Evolutionary conservation across 2,329 filamentous ascomycete genomes (phyloP).

Genomic region (Pleomassaria siparia): DNA sequence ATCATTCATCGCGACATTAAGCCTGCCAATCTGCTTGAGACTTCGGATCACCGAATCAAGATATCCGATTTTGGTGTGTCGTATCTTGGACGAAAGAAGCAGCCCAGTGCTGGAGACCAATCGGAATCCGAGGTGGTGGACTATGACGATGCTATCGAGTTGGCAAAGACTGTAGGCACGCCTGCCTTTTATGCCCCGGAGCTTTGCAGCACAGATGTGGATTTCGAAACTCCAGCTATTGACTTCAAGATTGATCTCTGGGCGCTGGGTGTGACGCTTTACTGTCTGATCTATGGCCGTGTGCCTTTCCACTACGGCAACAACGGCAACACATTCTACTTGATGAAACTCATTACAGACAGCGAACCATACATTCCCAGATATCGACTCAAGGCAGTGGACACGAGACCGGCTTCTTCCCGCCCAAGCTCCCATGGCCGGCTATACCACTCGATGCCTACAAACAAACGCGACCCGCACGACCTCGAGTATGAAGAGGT

Average conservation of each 20-base stretch:
- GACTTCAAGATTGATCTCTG: constrained; percentile 96
- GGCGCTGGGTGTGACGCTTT: constrained; percentile 94
- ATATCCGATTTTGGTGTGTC: constrained; percentile 99
- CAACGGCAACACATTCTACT: constrained; percentile 88
- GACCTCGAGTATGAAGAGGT: constrained; percentile 84
- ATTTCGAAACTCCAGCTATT: constrained; percentile 67
- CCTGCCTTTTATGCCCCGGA: constrained; percentile 98
- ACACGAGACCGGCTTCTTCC: constrained; percentile 49
- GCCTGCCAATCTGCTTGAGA: constrained; percentile 83
- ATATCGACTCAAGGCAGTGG: constrained; percentile 74
- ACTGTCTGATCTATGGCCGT: constrained; percentile 90
- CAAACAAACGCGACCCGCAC: constrained; percentile 73
- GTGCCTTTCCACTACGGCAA: constrained; percentile 90
- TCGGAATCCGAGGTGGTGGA: constrained; percentile 83
- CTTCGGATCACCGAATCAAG: constrained; percentile 82
- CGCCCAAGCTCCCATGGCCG: constrained; percentile 50
- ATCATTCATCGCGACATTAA: constrained; percentile 56
- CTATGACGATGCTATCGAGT: constrained; percentile 87
- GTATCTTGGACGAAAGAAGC: constrained; percentile 87
- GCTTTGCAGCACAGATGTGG: constrained; percentile 83
- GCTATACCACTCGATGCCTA: constrained; percentile 55
- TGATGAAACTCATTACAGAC: constrained; percentile 89
- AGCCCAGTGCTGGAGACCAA: constrained; percentile 71
- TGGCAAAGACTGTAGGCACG: constrained; percentile 98
- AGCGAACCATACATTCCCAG: constrained; percentile 89